Evolutionary conservation across 108 stramenopile genomes (phyloP), one percentile per base, ranked within the genome.

Genomic region (Seminavis robusta): DNA sequence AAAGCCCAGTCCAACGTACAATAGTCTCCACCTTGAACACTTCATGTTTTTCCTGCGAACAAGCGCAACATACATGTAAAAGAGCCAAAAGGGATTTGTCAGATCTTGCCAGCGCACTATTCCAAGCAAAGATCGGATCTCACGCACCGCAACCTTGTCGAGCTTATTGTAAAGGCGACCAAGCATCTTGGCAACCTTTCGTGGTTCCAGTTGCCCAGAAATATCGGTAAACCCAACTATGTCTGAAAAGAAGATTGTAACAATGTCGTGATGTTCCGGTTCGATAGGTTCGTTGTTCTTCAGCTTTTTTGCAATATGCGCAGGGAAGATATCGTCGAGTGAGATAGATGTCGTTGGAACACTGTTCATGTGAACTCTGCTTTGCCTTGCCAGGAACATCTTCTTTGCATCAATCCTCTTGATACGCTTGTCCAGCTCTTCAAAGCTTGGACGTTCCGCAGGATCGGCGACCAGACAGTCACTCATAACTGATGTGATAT

Each of bases 21-120:
- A n/a, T n/a, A n/a, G n/a, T 72, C 65, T 76, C 75, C 9, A 76
- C 41, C 69, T 77, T 75, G 52, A 69, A 77, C 0, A 77, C 60
- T 30, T 58, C 52, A 53, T 77, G 67, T 26, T 64, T 63, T 1
- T 28, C 15, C 7, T 58, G 13, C 25, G 42, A n/a, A 62, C 56
- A 19, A 77, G 32, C 15, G 41, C 53, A 33, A 73, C 76, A 30
- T 73, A 73, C 33, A 19, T 29, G 48, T 73, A 77, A 43, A 77
- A 55, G 11, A 41, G 25, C 54, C 69, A 55, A 10, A 77, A 45
- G 71, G 73, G 53, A 16, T 62, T 44, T 4, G 67, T 55, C 15
- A 71, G n/a, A n/a, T n/a, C n/a, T n/a, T n/a, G n/a, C n/a, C n/a
- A n/a, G n/a, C n/a, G n/a, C n/a, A n/a, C n/a, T n/a, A n/a, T n/a